Conservation (phyloP, 73 alveolate species). For the Paramecium primaurelia region DNA sequence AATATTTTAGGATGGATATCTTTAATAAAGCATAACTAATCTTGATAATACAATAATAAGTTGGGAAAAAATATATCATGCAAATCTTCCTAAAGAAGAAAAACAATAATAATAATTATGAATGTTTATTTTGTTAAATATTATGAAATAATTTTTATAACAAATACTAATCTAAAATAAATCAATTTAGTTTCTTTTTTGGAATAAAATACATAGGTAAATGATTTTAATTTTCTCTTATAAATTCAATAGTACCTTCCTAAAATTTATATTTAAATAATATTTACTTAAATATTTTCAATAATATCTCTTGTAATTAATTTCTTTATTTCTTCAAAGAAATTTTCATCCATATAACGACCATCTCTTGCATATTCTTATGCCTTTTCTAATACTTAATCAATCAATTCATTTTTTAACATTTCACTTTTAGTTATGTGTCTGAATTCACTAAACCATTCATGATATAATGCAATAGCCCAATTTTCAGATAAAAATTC, state of each 20-base stretch:
- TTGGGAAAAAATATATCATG: constrained; percentile 48
- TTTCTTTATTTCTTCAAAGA: constrained; percentile 69
- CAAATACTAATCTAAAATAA: not conserved
- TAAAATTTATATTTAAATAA: constrained; percentile 60
- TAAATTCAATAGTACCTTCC: constrained; percentile 87
- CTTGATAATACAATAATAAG: constrained; percentile 27
- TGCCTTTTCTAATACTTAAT: constrained; percentile 76
- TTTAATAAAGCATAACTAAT: constrained; percentile 19
- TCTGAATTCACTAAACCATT: constrained; percentile 97
- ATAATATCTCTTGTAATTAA: constrained; percentile 74
- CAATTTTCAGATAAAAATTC: constrained; percentile 96
- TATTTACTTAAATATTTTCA: constrained; percentile 23
- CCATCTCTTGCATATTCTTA: constrained; percentile 78
- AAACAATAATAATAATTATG: not conserved
- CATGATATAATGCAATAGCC: constrained; percentile 98
- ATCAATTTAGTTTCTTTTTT: constrained; percentile 10
- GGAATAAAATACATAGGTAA: constrained; percentile 93
- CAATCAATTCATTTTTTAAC: constrained; percentile 69
- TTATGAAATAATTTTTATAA: not conserved
- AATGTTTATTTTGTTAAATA: not conserved
- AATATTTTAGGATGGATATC: constrained; percentile 7
- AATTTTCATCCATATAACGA: constrained; percentile 73
- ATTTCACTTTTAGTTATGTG: constrained; percentile 83
- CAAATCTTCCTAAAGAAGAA: constrained; percentile 27
- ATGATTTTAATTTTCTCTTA: constrained; percentile 86